Evolutionary conservation across 2,329 filamentous ascomycete genomes (phyloP), one percentile per base, ranked within the genome.

Genomic region (Trichoderma atroviride): DNA sequence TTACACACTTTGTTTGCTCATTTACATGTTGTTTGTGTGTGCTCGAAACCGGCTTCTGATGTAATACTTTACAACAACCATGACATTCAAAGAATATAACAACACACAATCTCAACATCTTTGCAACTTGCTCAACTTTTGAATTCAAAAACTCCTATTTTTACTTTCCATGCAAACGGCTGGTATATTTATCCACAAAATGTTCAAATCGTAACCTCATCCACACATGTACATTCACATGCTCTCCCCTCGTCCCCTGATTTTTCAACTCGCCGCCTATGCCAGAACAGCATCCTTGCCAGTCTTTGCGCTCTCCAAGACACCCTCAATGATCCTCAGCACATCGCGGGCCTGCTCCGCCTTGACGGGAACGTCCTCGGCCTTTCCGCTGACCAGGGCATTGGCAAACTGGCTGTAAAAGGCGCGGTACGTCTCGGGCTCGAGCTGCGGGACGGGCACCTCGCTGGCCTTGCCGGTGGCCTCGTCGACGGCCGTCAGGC

Each of bases 361-460:
- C 68, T 84, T 82, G 19, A 88, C 86, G 0, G 86, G 86, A 0
- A 87, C 78, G 56, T 85, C 81, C 47, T 83, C 82, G 70, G 85
- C 83, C 69, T 80, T 81, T 1, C 85, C 85, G 16, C 77, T 81
- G 68, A 76, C 79, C 6, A 88, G 73, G 0, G 86, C 83, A 73
- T 80, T 80, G 16, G 81, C 86, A 59, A 87, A 82, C 3, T 81
- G 78, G 68, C 83, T 78, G 78, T 94, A 95, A 72, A 92, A 91
- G 74, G 87, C 85, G 27, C 83, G 82, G 78, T 93, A 96, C 3
- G 91, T 94, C 70, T 84, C 79, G 0, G 90, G 89, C 76, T 88
- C 82, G 3, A 91, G 82, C 3, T 89, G 90, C 1, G 87, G 86
- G 53, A 84, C 83, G 1, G 81, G 77, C 64, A 83, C 81, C 67